Evolutionary conservation across 108 stramenopile species (phyloP).

Genomic region (Skeletonema grethae): DNA sequence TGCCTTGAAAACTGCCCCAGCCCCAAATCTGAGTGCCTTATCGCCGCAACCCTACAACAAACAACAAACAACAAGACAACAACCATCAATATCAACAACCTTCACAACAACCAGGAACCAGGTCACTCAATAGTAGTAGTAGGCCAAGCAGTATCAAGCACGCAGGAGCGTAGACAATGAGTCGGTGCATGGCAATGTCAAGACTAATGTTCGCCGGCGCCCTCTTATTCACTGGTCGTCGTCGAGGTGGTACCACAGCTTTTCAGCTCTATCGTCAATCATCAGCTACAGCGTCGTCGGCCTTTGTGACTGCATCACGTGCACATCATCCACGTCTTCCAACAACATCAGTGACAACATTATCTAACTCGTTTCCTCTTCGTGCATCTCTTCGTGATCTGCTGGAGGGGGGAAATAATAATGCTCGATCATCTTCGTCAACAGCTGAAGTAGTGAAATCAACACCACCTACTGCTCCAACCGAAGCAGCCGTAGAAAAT

Average conservation of each 20-base stretch:
- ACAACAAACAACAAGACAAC: too few relatives aligned
- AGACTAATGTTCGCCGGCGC: not conserved
- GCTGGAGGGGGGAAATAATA: not conserved
- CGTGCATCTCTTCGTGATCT: conserved; percentile 3
- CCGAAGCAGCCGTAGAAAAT: not conserved
- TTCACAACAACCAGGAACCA: too few relatives aligned
- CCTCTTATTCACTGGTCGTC: not conserved
- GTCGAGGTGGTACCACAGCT: not conserved
- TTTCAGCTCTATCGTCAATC: not conserved
- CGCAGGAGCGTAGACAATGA: not conserved
- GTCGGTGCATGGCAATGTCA: not conserved
- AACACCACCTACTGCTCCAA: not conserved
- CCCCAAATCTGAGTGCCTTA: too few relatives aligned
- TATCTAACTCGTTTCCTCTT: not conserved
- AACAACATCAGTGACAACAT: not conserved
- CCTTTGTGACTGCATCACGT: not conserved
- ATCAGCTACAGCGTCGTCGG: not conserved
- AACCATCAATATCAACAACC: too few relatives aligned
- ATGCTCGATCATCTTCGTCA: not conserved
- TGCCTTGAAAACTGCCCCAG: too few relatives aligned
- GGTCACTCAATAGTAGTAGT: too few relatives aligned
- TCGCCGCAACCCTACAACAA: too few relatives aligned
- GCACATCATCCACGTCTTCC: not conserved
- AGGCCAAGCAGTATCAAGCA: too few relatives aligned
- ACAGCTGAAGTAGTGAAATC: not conserved